Evolutionary conservation across 805 yeast species (phyloP).

Genomic region (Hanseniaspora hatyaiensis): DNA sequence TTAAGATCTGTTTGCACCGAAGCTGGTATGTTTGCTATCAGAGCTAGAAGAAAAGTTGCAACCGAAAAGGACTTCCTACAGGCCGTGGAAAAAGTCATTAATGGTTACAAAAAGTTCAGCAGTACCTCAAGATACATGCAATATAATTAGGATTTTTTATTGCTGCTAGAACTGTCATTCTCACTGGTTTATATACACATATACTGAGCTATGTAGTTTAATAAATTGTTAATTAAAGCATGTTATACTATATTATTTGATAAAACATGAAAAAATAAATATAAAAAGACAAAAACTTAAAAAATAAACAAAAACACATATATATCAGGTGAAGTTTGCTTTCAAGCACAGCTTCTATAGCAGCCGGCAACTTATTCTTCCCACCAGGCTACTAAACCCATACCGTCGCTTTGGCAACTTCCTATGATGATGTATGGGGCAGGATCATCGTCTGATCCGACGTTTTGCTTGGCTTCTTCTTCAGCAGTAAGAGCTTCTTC

Average conservation of each 20-base stretch:
- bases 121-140: conserved; percentile 98
- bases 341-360: not conserved
- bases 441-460: conserved; percentile 31
- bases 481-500: conserved; percentile 19
- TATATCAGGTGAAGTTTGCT: not conserved
- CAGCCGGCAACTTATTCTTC: conserved; percentile 29
- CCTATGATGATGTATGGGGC: conserved; percentile 82
- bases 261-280: not conserved
- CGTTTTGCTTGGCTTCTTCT: conserved; percentile 21
- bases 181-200: too few relatives aligned
- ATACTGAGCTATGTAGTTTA: not conserved
- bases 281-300: not conserved
- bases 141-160: conserved; percentile 49
- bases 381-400: conserved; percentile 98
- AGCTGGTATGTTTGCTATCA: conserved; percentile 98
- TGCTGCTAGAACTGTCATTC: too few relatives aligned
- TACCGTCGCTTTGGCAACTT: conserved; percentile 89
- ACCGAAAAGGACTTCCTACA: conserved; percentile 94
- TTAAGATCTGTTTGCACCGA: conserved; percentile 96
- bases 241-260: not conserved
- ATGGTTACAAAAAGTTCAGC: conserved; percentile 95
- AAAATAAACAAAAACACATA: not conserved
- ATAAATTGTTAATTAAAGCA: not conserved
- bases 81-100: conserved; percentile 96
- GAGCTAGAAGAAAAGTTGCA: conserved; percentile 97